Evolutionary conservation across 345 rosid genomes (phyloP).

Genomic region (Salix viminalis): DNA sequence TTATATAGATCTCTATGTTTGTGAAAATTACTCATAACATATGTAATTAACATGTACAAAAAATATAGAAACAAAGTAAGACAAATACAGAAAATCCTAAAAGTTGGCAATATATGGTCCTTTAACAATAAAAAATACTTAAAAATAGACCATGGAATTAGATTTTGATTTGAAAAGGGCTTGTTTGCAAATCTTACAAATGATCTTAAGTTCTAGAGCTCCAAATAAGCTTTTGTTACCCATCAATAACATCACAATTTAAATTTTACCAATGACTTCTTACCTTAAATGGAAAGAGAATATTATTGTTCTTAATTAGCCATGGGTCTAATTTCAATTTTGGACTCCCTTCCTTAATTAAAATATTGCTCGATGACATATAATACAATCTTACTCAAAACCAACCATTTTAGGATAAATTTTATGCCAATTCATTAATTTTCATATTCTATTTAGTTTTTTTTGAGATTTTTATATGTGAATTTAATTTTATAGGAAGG

Average conservation of each 20-base stretch:
- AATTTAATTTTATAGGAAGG: constrained; percentile 58
- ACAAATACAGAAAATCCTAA: not conserved
- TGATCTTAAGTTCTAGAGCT: too few species aligned
- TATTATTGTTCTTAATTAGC: not conserved
- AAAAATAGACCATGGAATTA: too few species aligned
- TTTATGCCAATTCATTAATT: not conserved
- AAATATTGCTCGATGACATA: too few species aligned
- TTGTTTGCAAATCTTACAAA: too few species aligned
- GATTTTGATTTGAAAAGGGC: too few species aligned
- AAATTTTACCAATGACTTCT: not conserved
- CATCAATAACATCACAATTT: not conserved
- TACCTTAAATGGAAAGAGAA: not conserved
- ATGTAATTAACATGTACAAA: too few species aligned
- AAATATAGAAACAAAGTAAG: too few species aligned
- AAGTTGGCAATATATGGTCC: not conserved
- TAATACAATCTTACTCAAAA: too few species aligned
- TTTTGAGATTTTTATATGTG: not conserved
- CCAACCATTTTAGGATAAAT: not conserved
- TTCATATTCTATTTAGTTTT: not conserved
- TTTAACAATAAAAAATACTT: too few species aligned
- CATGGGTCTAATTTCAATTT: not conserved
- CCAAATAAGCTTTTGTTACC: too few species aligned
- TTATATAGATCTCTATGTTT: too few species aligned
- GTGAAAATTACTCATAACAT: not conserved
- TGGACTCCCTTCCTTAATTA: too few species aligned